Conservation (phyloP, 1,139 yeast genomes). For the Kodamaea alishanica region DNA sequence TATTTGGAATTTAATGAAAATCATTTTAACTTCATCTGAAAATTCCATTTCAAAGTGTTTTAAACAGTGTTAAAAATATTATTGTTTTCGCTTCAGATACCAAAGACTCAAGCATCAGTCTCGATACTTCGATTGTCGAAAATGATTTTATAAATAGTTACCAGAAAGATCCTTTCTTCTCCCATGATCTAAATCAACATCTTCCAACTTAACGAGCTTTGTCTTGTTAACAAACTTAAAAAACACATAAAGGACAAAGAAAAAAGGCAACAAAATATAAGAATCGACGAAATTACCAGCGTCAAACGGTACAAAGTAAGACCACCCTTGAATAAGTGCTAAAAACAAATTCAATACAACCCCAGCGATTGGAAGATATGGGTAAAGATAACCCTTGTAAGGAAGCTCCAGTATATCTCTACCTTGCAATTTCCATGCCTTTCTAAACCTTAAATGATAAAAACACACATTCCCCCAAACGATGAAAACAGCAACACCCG, state of each 20-base stretch:
- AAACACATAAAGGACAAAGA: slow-evolving; percentile 38
- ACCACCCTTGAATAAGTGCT: slow-evolving; percentile 68
- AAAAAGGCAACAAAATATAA: slow-evolving; percentile 60
- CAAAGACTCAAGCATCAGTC: too few relatives aligned
- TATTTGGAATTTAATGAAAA: too few relatives aligned
- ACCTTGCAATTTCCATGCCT: slow-evolving; percentile 49
- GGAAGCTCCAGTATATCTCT: slow-evolving; percentile 47
- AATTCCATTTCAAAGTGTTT: too few relatives aligned
- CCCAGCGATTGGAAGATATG: slow-evolving; percentile 51
- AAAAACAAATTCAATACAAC: slow-evolving; percentile 49
- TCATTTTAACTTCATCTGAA: too few relatives aligned
- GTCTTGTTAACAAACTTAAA: slow-evolving; percentile 44
- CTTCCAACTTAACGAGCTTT: slow-evolving; percentile 37
- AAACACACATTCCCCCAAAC: slow-evolving; percentile 49
- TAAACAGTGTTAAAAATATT: too few relatives aligned
- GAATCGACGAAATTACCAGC: slow-evolving; percentile 63
- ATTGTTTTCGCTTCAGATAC: too few relatives aligned
- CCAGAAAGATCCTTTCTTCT: slow-evolving; percentile 31
- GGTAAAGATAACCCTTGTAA: slow-evolving; percentile 51
- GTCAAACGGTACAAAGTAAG: slow-evolving; percentile 56
- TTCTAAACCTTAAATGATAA: slow-evolving; percentile 47
- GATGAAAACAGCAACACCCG: slow-evolving; percentile 56
- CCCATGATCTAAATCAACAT: slow-evolving; percentile 47
- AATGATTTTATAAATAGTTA: too few relatives aligned
- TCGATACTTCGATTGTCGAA: too few relatives aligned